A percentile compares a stretch with the other conserved stretches of the same genome.
Evolutionary conservation across 345 rosid species (phyloP).

Genomic region (Citrus mangshanensis): DNA sequence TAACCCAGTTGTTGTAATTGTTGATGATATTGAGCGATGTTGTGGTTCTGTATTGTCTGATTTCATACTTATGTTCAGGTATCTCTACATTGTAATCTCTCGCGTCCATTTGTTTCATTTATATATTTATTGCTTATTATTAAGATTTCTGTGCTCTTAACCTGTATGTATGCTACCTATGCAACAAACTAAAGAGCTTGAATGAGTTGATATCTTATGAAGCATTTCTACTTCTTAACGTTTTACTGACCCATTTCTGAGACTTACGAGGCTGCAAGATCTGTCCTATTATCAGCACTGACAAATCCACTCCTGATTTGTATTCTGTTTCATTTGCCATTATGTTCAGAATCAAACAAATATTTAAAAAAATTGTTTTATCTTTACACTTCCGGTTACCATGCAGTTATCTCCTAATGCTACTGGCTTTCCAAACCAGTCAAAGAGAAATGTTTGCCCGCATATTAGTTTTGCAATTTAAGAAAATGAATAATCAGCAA

Average conservation of each 20-base stretch:
- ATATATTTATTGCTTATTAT: neutral
- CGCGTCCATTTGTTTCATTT: neutral
- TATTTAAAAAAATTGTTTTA: neutral
- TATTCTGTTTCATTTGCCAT: conserved; percentile 14
- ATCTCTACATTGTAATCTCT: neutral
- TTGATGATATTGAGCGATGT: conserved; percentile 83
- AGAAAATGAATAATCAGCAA: neutral
- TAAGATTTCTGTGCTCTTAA: neutral
- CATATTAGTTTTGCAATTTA: neutral
- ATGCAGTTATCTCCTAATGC: neutral
- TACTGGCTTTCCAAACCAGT: neutral
- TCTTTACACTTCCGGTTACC: neutral
- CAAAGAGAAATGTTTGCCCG: neutral
- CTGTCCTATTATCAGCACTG: neutral
- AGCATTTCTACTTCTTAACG: neutral
- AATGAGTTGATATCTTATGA: neutral
- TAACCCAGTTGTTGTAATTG: conserved; percentile 59
- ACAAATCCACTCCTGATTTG: conserved; percentile 43
- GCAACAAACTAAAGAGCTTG: neutral
- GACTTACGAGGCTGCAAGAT: neutral
- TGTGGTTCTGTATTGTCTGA: conserved; percentile 74
- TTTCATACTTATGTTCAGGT: conserved; percentile 43
- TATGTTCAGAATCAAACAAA: neutral
- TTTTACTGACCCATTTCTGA: neutral
- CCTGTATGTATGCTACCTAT: neutral